A percentile compares a stretch with the other conserved stretches of the same genome.
phyloP scores from a whole-genome alignment of 169 alveolate species.

The Eimeria necatrix region DNA sequence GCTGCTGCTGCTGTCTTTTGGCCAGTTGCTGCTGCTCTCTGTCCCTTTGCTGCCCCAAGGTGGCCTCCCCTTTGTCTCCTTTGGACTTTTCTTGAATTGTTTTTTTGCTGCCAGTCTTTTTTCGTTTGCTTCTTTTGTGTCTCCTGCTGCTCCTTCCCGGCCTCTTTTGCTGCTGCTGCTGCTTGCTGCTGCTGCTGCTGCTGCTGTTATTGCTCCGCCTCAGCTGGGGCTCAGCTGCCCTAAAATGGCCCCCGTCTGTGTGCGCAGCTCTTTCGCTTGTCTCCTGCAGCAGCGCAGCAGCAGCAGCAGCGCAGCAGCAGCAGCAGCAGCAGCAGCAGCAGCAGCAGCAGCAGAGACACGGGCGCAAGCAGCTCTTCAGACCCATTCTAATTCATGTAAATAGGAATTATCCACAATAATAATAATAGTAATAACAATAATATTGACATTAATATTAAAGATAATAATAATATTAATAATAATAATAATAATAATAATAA shows the following conservation, averaged over 20 bases:
- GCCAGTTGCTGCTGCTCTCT: neutral
- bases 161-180: neutral
- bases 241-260: neutral
- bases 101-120: neutral
- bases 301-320: too few relatives aligned
- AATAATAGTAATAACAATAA: too few relatives aligned
- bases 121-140: too few relatives aligned
- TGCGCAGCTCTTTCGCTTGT: neutral
- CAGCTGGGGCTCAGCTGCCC: neutral
- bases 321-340: too few relatives aligned
- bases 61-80: too few relatives aligned
- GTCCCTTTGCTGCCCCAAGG: neutral
- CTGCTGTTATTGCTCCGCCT: neutral
- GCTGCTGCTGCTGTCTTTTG: neutral
- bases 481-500: neutral
- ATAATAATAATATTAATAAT: neutral
- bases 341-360: neutral
- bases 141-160: constrained; percentile 4
- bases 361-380: too few relatives aligned
- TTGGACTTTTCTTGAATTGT: too few relatives aligned
- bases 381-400: too few relatives aligned
- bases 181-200: neutral
- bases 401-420: too few relatives aligned
- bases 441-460: too few relatives aligned
- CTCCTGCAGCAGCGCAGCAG: too few relatives aligned